Percentiles rank a stretch among this genome's conserved stretches.
These are phyloP conservation scores for Solanum chacoense DNA, from an alignment of 305 asterid genomes.

Conservation along the genomic window DNA sequence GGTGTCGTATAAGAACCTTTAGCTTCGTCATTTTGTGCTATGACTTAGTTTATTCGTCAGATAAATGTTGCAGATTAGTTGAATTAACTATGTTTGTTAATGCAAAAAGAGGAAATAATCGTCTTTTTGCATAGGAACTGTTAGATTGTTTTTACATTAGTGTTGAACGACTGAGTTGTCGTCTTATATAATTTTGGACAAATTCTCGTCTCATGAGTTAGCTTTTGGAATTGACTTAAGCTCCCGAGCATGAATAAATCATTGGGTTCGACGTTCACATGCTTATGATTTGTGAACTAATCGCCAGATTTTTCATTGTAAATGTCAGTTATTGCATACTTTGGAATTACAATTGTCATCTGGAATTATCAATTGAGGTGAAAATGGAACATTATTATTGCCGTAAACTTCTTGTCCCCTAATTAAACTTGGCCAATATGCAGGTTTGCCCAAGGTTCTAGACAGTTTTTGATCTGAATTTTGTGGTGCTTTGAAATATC, in stretches of 20 bases:
- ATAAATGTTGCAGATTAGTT: neutral
- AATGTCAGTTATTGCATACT: neutral
- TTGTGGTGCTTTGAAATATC: neutral
- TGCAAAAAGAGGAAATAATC: neutral
- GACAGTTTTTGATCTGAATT: neutral
- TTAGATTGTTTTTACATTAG: neutral
- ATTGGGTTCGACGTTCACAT: neutral
- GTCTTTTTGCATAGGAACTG: neutral
- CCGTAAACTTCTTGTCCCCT: neutral
- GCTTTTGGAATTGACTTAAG: neutral
- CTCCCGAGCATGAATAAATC: neutral
- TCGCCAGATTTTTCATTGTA: neutral
- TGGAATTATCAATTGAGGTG: neutral
- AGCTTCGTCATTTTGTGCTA: neutral
- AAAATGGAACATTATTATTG: neutral
- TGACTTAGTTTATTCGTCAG: neutral
- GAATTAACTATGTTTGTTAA: neutral
- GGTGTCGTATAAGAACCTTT: neutral
- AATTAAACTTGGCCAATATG: neutral
- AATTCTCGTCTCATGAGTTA: neutral
- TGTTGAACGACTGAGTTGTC: neutral
- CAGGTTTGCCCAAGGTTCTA: too few species aligned
- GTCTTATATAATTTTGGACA: neutral
- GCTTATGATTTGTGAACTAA: neutral
- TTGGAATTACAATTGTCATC: neutral